phyloP scores from a whole-genome alignment of 2,329 filamentous ascomycete species.

The Huntiella moniliformis region DNA sequence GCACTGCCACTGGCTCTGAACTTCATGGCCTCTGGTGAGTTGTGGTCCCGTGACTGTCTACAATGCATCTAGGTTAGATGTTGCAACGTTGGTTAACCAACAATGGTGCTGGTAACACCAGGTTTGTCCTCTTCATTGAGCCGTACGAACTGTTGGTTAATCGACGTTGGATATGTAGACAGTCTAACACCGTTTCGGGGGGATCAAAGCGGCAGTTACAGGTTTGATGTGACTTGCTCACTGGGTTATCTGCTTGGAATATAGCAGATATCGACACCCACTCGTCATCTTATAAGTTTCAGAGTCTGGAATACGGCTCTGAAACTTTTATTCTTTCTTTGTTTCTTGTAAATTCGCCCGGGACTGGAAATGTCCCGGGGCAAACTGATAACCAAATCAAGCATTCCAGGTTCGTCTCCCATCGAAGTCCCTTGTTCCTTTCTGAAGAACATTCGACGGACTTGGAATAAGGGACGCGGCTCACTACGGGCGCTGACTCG shows the following conservation, averaged over 20 bases:
- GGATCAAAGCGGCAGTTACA: slow-evolving; percentile 45
- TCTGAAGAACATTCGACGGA: background rate
- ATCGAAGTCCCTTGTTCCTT: slow-evolving; percentile 8
- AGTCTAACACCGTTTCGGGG: slow-evolving; percentile 17
- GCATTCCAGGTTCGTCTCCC: slow-evolving; percentile 11
- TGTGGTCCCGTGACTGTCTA: slow-evolving; percentile 16
- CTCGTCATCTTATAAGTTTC: background rate
- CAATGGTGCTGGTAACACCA: too few relatives aligned
- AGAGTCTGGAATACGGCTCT: background rate
- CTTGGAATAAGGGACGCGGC: slow-evolving; percentile 24
- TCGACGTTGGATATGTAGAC: too few relatives aligned
- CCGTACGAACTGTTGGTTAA: background rate
- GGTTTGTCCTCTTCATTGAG: slow-evolving; percentile 8
- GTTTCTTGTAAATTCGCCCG: background rate
- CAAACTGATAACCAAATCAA: too few relatives aligned
- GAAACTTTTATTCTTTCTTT: background rate
- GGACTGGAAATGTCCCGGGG: background rate
- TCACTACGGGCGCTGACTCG: slow-evolving; percentile 69
- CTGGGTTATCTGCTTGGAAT: background rate
- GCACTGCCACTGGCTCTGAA: slow-evolving; percentile 68
- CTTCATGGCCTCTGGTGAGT: slow-evolving; percentile 87
- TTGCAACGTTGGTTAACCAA: too few relatives aligned
- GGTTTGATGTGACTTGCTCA: slow-evolving; percentile 7
- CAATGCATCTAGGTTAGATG: too few relatives aligned
- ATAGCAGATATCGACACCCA: background rate